Percentiles rank a stretch among this genome's conserved stretches.
These are phyloP conservation scores for Saitozyma sp. DNA, from an alignment of 768 basidiomycete species.

Conservation along the genomic window DNA sequence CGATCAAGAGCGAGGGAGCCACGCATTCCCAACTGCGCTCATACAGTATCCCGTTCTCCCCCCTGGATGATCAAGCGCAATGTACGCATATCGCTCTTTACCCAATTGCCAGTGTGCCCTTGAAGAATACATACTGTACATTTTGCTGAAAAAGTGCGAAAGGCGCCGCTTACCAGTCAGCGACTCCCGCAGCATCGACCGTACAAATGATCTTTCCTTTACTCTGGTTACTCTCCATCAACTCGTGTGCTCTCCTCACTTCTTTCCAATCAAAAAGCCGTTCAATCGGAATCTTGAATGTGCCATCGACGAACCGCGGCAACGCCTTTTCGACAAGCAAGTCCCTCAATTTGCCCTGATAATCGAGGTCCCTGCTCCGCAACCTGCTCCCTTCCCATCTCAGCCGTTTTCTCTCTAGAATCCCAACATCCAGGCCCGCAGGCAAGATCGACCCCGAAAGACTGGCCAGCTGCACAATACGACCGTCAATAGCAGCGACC, in stretches of 20 bases:
- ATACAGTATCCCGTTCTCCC: too few species aligned
- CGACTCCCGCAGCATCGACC: too few species aligned
- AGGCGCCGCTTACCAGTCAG: too few species aligned
- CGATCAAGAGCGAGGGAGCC: too few species aligned
- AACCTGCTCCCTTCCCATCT: conserved; percentile 85
- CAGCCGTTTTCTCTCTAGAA: conserved; percentile 77
- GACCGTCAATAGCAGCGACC: conserved; percentile 43
- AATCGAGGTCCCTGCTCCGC: conserved; percentile 69
- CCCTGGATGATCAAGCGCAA: too few species aligned
- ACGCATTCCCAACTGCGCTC: too few species aligned
- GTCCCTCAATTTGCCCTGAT: conserved; percentile 68
- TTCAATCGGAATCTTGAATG: conserved; percentile 73
- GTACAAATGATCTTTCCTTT: conserved; percentile 55
- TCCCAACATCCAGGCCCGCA: conserved; percentile 50
- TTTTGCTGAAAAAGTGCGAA: too few species aligned
- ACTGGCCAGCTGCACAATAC: conserved; percentile 47
- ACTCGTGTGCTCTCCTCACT: conserved; percentile 74
- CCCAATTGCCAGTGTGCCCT: too few species aligned
- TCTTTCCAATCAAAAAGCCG: conserved; percentile 79
- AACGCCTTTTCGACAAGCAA: conserved; percentile 64
- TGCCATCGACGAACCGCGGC: conserved; percentile 63
- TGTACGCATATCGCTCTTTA: too few species aligned
- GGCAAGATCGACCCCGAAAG: conserved; percentile 43
- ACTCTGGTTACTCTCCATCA: conserved; percentile 76
- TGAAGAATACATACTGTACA: too few species aligned